phyloP scores from a whole-genome alignment of 75 land plant species.

The Pseudotsuga menziesii region DNA sequence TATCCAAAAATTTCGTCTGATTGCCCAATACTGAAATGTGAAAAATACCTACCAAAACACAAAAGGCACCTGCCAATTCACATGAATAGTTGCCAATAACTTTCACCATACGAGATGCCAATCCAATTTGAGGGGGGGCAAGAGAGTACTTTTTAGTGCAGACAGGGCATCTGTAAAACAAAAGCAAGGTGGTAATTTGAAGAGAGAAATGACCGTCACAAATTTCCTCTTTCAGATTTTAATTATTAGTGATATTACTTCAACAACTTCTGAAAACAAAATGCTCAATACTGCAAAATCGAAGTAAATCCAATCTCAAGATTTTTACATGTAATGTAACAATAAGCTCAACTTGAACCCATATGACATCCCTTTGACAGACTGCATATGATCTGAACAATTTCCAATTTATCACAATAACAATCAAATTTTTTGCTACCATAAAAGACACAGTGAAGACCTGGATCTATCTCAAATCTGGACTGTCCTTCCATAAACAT shows the following conservation, averaged over 20 bases:
- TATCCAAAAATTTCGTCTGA: not conserved
- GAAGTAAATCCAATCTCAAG: not conserved
- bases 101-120: slow-evolving; percentile 22
- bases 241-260: not conserved
- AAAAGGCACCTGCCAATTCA: slow-evolving; percentile 36
- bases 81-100: slow-evolving; percentile 23
- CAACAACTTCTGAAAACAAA: not conserved
- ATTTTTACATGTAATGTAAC: not conserved
- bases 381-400: not conserved
- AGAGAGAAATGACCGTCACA: not conserved
- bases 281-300: not conserved
- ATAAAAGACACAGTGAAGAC: not conserved
- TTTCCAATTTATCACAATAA: too few species aligned
- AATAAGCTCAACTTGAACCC: not conserved
- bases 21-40: not conserved
- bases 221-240: not conserved
- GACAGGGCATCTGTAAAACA: slow-evolving; percentile 31
- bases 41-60: slow-evolving; percentile 27
- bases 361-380: not conserved
- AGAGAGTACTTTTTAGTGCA: slow-evolving; percentile 31
- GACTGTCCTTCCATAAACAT: not conserved
- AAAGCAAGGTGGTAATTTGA: not conserved
- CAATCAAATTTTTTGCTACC: not conserved
- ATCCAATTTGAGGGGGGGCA: slow-evolving; percentile 27
- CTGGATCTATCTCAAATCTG: not conserved